These are phyloP conservation scores for Paracoccidioides brasiliensis DNA, from an alignment of 2,329 filamentous ascomycete species.

Conservation along the genomic window DNA sequence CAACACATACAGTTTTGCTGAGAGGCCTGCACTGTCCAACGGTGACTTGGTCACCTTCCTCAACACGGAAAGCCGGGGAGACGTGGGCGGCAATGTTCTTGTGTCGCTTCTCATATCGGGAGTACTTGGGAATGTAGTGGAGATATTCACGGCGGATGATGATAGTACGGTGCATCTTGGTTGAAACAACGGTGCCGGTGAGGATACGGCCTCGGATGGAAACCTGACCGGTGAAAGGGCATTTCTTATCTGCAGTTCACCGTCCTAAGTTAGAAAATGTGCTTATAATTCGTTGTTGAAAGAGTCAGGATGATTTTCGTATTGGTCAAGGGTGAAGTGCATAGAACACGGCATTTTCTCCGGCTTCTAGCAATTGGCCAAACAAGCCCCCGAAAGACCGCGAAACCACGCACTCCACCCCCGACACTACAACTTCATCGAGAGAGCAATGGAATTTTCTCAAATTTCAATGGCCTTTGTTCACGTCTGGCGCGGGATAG, in stretches of 20 bases:
- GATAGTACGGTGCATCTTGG: slow-evolving; percentile 99
- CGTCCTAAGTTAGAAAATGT: background rate
- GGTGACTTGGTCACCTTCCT: slow-evolving; percentile 98
- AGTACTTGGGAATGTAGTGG: slow-evolving; percentile 99
- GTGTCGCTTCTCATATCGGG: slow-evolving; percentile 99
- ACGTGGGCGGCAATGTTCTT: slow-evolving; percentile 99
- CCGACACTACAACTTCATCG: background rate
- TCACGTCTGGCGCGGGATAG: slow-evolving; percentile 9
- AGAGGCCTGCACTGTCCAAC: slow-evolving; percentile 99
- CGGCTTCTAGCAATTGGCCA: background rate
- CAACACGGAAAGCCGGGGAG: slow-evolving; percentile 98
- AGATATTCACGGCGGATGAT: slow-evolving; percentile 99
- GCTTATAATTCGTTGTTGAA: background rate
- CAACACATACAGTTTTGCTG: slow-evolving; percentile 87
- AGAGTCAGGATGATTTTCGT: background rate
- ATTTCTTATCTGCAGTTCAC: slow-evolving; percentile 83
- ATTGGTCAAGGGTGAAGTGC: background rate
- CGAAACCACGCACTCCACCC: background rate
- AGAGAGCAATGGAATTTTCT: background rate
- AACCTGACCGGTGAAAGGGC: slow-evolving; percentile 97
- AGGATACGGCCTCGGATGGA: slow-evolving; percentile 99
- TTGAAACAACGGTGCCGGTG: slow-evolving; percentile 96
- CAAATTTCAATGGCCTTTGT: background rate
- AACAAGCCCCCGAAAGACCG: background rate
- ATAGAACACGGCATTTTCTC: background rate